Evolutionary conservation across 1,284 basidiomycete genomes (phyloP), one percentile per base, ranked within the genome.

Genomic region (Marasmius oreades): DNA sequence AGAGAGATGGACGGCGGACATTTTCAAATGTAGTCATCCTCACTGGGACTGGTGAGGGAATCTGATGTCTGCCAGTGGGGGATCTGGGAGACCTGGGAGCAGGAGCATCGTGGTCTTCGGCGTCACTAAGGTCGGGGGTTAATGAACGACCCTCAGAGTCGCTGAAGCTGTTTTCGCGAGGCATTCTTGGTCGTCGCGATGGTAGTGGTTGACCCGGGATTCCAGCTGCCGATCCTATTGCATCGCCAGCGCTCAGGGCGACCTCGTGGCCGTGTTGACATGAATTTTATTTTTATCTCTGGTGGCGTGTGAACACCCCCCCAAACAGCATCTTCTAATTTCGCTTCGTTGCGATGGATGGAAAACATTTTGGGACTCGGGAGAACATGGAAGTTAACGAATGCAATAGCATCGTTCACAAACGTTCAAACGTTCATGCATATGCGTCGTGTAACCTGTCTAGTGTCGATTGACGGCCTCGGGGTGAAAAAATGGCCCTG

Each of bases 141-240:
- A 79, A 70, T 10, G 77, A 79, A 51, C 75, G 73, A 33, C 75
- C 75, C 3, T 76, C 77, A 16, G 74, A 75, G 63, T 78, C 77
- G 61, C 69, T 73, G 71, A 77, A 77, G 66, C 76, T 78, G 68
- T 80, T 77, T 62, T 79, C 78, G 52, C 76, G 71, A 53, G 78
- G 74, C 77, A 80, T 79, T 28, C 31, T 51, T 46, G 20, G 45
- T 28, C n/a, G n/a, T n/a, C 45, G 45, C 45, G 23, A 46, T 24
- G 45, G 23, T 46, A 16, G 45, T 28, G 22, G 45, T 24, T 10
- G 5, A 31, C n/a, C n/a, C n/a, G n/a, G n/a, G n/a, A 10, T 31
- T 31, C 28, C 28, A 31, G 28, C n/a, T n/a, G n/a, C n/a, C n/a
- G n/a, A n/a, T n/a, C n/a, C n/a, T n/a, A n/a, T n/a, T n/a, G n/a